phyloP scores from a whole-genome alignment of 176 grass and related monocot species.

The Melocanna baccifera region DNA sequence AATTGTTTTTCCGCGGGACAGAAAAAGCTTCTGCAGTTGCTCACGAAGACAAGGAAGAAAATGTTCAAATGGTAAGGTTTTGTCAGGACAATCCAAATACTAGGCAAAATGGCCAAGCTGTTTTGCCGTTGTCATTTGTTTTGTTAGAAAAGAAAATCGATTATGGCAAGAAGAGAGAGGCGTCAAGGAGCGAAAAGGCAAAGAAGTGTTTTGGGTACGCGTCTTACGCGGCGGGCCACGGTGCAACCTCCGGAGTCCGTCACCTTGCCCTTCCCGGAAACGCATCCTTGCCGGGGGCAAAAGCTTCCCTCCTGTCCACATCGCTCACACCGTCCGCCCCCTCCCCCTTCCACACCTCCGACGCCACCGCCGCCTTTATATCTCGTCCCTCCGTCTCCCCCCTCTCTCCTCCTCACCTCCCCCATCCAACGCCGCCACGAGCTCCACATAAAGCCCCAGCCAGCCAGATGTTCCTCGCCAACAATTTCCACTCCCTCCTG shows the following conservation, averaged over 20 bases:
- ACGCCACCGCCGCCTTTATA: constrained; percentile 28
- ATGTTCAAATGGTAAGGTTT: background rate
- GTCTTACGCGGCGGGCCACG: constrained; percentile 31
- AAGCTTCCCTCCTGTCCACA: background rate
- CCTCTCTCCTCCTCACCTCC: background rate
- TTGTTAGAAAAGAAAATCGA: background rate
- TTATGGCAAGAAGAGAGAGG: background rate
- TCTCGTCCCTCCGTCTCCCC: background rate
- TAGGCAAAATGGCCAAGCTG: no score
- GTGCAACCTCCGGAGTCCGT: background rate
- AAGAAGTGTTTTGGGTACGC: constrained; percentile 15
- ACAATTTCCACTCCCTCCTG: constrained; percentile 48
- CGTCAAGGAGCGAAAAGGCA: background rate
- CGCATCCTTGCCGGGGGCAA: constrained; percentile 30
- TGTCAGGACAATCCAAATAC: background rate
- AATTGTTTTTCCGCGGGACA: background rate
- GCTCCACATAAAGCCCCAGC: background rate
- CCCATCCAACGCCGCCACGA: constrained; percentile 2
- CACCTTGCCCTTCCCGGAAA: constrained; percentile 27
- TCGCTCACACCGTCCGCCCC: background rate
- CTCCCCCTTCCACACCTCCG: constrained; percentile 8
- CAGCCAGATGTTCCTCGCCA: constrained; percentile 61
- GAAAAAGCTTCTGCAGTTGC: background rate
- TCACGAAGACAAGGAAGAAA: background rate
- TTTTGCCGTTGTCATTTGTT: background rate